Evolutionary conservation across 23 red algal species (phyloP).

Genomic region (Porphyridium purpureum): DNA sequence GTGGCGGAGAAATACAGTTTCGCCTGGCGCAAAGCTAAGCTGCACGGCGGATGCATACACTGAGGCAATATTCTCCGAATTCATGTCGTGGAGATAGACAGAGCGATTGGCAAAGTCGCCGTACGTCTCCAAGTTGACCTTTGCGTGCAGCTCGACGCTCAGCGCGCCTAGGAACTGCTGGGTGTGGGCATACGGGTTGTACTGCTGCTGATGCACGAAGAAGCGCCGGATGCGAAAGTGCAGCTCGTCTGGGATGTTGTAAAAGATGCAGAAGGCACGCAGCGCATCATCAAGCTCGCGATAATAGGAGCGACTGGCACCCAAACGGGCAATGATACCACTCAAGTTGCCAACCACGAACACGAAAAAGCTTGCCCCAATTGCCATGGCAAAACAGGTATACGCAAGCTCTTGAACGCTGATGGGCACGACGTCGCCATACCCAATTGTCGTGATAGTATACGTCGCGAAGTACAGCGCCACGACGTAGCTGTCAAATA

Average conservation of each 20-base stretch:
- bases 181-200: constrained; percentile 5
- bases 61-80: no score
- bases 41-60: no score
- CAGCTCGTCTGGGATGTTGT: constrained; percentile 17
- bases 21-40: no score
- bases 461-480: constrained; percentile 52
- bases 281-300: constrained; percentile 26
- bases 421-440: constrained; percentile 41
- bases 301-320: constrained; percentile 9
- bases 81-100: no score
- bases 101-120: no score
- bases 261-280: constrained; percentile 4
- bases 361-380: constrained; percentile 39
- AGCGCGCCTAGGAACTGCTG: constrained; percentile 13
- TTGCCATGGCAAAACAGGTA: constrained; percentile 37
- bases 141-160: constrained; percentile 8
- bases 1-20: no score
- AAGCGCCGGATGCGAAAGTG: constrained; percentile 12
- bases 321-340: constrained; percentile 13
- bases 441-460: constrained; percentile 60
- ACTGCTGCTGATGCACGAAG: constrained; percentile 11
- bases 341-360: constrained; percentile 35
- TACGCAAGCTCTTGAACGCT: constrained; percentile 24
- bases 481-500: constrained; percentile 28
- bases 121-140: constrained; percentile 17